These are phyloP conservation scores for Lyophyllum semitale DNA, from an alignment of 768 basidiomycete species.

Conservation along the genomic window DNA sequence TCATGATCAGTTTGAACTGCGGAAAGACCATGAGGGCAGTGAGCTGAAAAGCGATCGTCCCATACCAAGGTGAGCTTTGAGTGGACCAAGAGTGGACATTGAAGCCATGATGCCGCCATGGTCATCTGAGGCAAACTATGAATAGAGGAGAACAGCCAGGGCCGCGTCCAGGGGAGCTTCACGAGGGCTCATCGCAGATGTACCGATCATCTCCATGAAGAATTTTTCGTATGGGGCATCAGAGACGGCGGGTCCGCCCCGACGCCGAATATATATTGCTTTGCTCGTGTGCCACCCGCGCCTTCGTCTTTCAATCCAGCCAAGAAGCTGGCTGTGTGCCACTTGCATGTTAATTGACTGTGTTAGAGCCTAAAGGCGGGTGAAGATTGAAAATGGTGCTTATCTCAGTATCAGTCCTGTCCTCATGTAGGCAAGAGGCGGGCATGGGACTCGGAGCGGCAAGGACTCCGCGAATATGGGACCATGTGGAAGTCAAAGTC, in stretches of 20 bases:
- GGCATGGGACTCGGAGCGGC: conserved; percentile 1
- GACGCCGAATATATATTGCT: background rate
- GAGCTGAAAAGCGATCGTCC: background rate
- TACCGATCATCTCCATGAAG: conserved; percentile 7
- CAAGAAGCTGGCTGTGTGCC: background rate
- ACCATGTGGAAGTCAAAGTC: conserved; percentile 12
- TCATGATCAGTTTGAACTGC: too few relatives aligned
- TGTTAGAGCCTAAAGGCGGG: too few relatives aligned
- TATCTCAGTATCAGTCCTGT: background rate
- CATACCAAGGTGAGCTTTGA: background rate
- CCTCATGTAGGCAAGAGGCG: background rate
- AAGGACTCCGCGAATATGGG: background rate
- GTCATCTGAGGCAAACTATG: conserved; percentile 2
- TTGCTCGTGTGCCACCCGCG: background rate
- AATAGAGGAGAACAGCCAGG: background rate
- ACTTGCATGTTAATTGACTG: background rate
- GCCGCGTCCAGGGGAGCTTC: background rate
- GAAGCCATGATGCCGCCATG: background rate
- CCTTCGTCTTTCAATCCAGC: background rate
- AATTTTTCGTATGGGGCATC: background rate
- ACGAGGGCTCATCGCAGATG: conserved; percentile 4
- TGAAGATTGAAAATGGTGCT: too few relatives aligned
- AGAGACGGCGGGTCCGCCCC: background rate
- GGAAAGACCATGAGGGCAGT: background rate
- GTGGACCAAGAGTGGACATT: background rate